Evolutionary conservation across 208 protist genomes (phyloP).

Genomic region (Jaenimonas drosophilae): DNA sequence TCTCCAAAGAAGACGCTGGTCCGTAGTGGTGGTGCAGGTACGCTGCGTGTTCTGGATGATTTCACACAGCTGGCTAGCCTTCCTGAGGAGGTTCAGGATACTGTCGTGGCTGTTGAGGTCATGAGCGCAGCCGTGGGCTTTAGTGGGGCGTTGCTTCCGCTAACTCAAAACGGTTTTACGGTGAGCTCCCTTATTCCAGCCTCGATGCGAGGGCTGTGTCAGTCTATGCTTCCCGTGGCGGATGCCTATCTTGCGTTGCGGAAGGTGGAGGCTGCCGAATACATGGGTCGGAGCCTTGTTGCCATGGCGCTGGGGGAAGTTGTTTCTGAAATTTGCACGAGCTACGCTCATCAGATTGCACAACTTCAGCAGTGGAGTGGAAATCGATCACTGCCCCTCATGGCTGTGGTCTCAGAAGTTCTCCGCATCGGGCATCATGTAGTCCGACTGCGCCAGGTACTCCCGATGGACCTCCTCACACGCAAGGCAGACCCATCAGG

Average conservation of each 20-base stretch:
- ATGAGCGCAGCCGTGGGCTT: slow-evolving; percentile 56
- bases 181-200: slow-evolving; percentile 40
- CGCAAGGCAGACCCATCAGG: slow-evolving; percentile 9
- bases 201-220: slow-evolving; percentile 58
- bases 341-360: slow-evolving; percentile 67
- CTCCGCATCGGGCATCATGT: slow-evolving; percentile 73
- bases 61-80: slow-evolving; percentile 30
- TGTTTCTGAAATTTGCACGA: slow-evolving; percentile 71
- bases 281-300: slow-evolving; percentile 55
- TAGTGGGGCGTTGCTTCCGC: slow-evolving; percentile 33
- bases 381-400: slow-evolving; percentile 55
- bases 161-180: slow-evolving; percentile 34
- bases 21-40: background rate
- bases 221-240: slow-evolving; percentile 60
- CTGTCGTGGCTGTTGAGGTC: slow-evolving; percentile 46
- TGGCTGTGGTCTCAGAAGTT: slow-evolving; percentile 79
- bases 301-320: slow-evolving; percentile 80
- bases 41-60: slow-evolving; percentile 6
- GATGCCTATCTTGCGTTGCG: slow-evolving; percentile 68
- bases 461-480: slow-evolving; percentile 64
- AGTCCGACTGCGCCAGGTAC: slow-evolving; percentile 64
- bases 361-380: slow-evolving; percentile 56
- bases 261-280: slow-evolving; percentile 58
- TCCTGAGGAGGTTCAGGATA: slow-evolving; percentile 79
- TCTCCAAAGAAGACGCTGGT: no score